Base-by-base conservation (phyloP, 2,329 filamentous ascomycete species). In the Cladosporium sp. region DNA sequence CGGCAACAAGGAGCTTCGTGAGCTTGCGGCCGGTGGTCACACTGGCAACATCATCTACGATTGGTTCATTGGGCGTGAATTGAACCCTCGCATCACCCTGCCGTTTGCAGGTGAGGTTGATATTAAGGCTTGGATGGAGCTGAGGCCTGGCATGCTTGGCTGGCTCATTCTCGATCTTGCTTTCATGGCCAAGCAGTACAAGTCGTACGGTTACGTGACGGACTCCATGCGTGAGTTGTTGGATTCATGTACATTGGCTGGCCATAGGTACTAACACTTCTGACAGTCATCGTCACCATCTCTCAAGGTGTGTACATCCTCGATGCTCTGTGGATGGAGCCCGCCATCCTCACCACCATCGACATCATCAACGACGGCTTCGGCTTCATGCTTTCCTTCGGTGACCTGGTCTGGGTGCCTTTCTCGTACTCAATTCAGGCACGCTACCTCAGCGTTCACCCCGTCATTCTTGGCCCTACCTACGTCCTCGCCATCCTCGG, bases 11-110 rank as follows among this genome's bases (percentile, higher is more conserved):
- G 80, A 87, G 48, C 78, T 83, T 61, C 89, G 92, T 39, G 87
- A 94, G 71, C 81, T 97, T 7, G 92, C 92, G 0, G 83, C 84
- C 1, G 91, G 92, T 42, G 92, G 91, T 15, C 83, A 89, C 69
- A 86, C 85, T 1, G 92, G 91, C 58, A 97, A 96, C 73, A 77
- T 91, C 62, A 75, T 97, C 36, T 97, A 97, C 73, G 93, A 97
- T 74, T 97, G 91, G 85, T 97, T 91, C 76, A 97, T 97, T 63
- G 93, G 93, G 19, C 89, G 93, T 25, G 93, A 97, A 74, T 85
- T 97, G 60, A 97, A 97, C 75, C 93, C 93, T 3, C 90, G 92
- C 49, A 74, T 95, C 59, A 84, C 81, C 0, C 76, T 96, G 22
- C 91, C 91, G 2, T 72, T 95, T 49, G 80, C 96, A 62, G 90